Base-by-base conservation (phyloP, 2,329 filamentous ascomycete genomes). In the Pestalotiopsis sp. region DNA sequence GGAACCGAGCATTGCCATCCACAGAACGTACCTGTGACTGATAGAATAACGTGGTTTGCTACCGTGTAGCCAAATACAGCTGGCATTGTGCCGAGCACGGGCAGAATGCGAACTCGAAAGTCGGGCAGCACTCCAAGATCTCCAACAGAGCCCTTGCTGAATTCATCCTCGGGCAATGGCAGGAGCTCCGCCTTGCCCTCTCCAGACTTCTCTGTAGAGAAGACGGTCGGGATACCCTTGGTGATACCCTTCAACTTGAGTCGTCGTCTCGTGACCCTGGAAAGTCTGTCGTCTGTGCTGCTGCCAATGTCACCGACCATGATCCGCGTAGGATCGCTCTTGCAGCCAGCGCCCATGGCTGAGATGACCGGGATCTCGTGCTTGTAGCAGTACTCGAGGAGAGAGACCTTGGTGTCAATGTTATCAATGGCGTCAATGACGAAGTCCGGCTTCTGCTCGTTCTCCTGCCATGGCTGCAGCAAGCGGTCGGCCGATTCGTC, bases 401-500 rank as follows among this genome's bases (percentile, higher is more conserved):
- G 83, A 20, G 91, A 92, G 3, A 99, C 95, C 82, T 99, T 99
- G 66, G 94, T 97, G 65, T 97, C 93, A 71, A 99, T 98, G 77
- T 99, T 98, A 80, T 99, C 96, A 73, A 99, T 99, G 25, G 95
- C 97, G 80, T 99, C 96, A 45, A 99, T 89, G n/a, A 99, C 90
- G 76, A 91, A 99, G 74, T 95, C 92, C 1, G 95, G 94, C 74
- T 86, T 86, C 76, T 87, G 88, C 17, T 84, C 89, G 4, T 80
- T 84, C 57, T 82, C 83, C 36, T 83, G 81, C 90, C 93, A 94
- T 0, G 88, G 84, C 0, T 83, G 88, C 57, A 99, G 83, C 71
- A 98, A 83, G 12, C 81, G 78, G 6, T 87, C 86, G 0, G 94
- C 94, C 11, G 85, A 90, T 17, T 84, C 79, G 61, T 87, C 90